These are phyloP conservation scores for Aureobasidium sp. DNA, from an alignment of 2,329 filamentous ascomycete species.

Conservation along the genomic window DNA sequence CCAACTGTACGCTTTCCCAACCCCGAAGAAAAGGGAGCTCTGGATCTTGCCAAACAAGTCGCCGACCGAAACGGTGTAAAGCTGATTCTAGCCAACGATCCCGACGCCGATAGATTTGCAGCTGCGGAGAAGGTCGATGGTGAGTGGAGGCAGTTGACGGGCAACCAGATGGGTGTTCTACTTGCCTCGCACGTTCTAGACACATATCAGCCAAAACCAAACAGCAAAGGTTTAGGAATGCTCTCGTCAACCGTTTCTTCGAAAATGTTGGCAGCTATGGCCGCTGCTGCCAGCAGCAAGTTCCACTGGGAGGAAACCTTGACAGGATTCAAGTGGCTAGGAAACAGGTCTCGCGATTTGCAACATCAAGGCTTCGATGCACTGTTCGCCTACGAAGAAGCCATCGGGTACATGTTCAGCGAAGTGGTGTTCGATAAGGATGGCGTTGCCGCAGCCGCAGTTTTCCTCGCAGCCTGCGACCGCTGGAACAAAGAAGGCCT, in stretches of 20 bases:
- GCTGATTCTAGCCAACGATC: slow-evolving; percentile 54
- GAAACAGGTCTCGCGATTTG: slow-evolving; percentile 49
- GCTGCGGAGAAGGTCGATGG: slow-evolving; percentile 49
- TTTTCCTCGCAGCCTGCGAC: slow-evolving; percentile 49
- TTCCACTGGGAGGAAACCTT: slow-evolving; percentile 53
- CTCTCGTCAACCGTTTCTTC: slow-evolving; percentile 56
- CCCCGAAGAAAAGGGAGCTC: slow-evolving; percentile 54
- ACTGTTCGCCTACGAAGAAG: slow-evolving; percentile 56
- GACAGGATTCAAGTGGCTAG: slow-evolving; percentile 62
- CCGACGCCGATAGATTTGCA: slow-evolving; percentile 56
- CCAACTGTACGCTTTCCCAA: slow-evolving; percentile 57
- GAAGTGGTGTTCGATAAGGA: slow-evolving; percentile 56
- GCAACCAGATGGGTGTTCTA: slow-evolving; percentile 56
- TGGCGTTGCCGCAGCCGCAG: slow-evolving; percentile 50
- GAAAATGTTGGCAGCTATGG: slow-evolving; percentile 52
- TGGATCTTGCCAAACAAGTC: slow-evolving; percentile 49
- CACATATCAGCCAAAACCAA: slow-evolving; percentile 28
- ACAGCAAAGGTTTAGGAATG: slow-evolving; percentile 38
- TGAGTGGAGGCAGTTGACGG: slow-evolving; percentile 52
- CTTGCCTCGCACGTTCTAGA: slow-evolving; percentile 50
- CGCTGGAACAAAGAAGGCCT: slow-evolving; percentile 44
- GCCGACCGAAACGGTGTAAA: slow-evolving; percentile 41
- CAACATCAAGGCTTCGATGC: slow-evolving; percentile 38
- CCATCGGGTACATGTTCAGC: slow-evolving; percentile 58
- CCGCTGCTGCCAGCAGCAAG: slow-evolving; percentile 33